Evolutionary conservation across 106 monocot genomes (phyloP), one percentile per base, ranked within the genome.

Genomic region (Allium fistulosum): DNA sequence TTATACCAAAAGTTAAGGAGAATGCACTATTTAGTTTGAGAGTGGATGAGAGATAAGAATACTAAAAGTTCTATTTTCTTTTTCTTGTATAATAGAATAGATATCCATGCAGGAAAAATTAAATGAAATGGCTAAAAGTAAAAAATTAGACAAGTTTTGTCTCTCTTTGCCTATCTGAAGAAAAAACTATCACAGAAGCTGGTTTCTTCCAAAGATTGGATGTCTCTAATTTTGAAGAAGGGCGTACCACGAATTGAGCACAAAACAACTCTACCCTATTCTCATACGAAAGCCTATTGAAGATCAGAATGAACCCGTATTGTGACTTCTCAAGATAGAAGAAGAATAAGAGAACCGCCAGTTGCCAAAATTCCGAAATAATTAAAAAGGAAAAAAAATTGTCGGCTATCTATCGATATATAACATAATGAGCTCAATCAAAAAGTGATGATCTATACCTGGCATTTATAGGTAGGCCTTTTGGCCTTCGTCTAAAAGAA

Each of bases 391-490:
- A 11, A 68, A 9, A 28, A 59, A 55, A 13, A 26, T n/a, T 10
- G 10, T 49, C 57, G 66, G 17, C 22, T 22, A 22, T 22, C 22
- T 1, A 22, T n/a, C n/a, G n/a, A n/a, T n/a, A n/a, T 22, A 22
- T 22, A 22, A 22, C 22, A 1, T 22, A 1, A 22, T 22, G 22
- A 22, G 22, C 22, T 22, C 0, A 22, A 22, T 0, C 0, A 11
- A 57, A 60, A 26, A 55, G 37, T 9, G 52, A 67, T 14, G 5
- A 72, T 14, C n/a, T 56, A 4, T 76, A 92, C 96, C 96, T 82
- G 18, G 76, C 86, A 63, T 67, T 77, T 79, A 92, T 26, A 72
- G 92, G 92, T 71, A 97, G 51, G 7, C 86, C 96, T 22, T n/a
- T n/a, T n/a, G n/a, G n/a, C n/a, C n/a, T n/a, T 64, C 84, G 83